Percentiles rank a stretch among this genome's conserved stretches.
phyloP scores from a whole-genome alignment of 176 grass and related monocot genomes.

The Otatea glauca region DNA sequence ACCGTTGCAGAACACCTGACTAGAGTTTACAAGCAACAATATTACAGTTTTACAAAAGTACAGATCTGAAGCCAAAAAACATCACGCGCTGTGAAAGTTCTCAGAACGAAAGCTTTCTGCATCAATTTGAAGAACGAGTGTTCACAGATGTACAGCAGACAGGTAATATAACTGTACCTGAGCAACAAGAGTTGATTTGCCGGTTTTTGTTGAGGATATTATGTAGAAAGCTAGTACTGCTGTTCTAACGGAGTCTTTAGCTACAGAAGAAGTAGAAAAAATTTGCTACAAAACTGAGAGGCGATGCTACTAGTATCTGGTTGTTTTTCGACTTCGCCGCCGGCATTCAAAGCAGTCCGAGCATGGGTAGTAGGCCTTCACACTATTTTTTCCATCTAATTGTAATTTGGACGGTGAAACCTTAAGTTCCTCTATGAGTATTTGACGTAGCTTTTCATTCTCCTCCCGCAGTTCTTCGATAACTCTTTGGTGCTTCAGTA shows the following conservation, averaged over 20 bases:
- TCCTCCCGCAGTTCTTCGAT: conserved; percentile 76
- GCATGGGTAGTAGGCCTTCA: conserved; percentile 64
- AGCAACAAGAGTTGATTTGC: background rate
- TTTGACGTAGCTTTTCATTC: conserved; percentile 69
- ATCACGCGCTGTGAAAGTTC: background rate
- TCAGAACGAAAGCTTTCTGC: background rate
- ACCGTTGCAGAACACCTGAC: background rate
- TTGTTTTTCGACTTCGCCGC: conserved; percentile 58
- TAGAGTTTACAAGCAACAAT: background rate
- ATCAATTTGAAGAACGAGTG: background rate
- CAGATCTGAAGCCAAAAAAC: background rate
- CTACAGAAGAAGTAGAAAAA: conserved; percentile 27
- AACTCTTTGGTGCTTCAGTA: conserved; percentile 78
- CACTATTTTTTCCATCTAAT: conserved; percentile 36
- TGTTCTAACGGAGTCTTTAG: background rate
- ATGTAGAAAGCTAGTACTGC: background rate
- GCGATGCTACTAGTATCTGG: conserved; percentile 52
- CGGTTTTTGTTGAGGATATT: background rate
- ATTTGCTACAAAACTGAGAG: background rate
- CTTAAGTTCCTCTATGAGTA: conserved; percentile 83
- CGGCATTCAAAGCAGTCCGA: conserved; percentile 94
- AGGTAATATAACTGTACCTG: background rate
- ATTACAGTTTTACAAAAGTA: background rate
- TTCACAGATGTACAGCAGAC: conserved; percentile 4
- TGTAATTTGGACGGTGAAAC: conserved; percentile 66